Evolutionary conservation across 495 filamentous ascomycete species (phyloP).

Genomic region (Penicillium egyptiacum): DNA sequence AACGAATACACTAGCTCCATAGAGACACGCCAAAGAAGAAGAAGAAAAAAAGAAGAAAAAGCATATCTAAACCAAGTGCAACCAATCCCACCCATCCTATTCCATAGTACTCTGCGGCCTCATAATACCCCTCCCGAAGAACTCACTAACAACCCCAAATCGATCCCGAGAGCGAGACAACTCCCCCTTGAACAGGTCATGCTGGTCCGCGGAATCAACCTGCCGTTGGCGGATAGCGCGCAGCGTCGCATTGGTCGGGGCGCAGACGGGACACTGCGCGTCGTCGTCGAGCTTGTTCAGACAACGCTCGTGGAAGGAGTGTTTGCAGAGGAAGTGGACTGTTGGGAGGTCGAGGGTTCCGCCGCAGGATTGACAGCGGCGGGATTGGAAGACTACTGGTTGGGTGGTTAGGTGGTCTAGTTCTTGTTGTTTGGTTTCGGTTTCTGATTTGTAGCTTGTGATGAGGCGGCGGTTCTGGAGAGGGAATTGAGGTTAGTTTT

Average conservation of each 20-base stretch:
- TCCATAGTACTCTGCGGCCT: conserved; percentile 44
- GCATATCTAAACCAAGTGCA: conserved; percentile 9
- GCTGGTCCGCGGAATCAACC: conserved; percentile 81
- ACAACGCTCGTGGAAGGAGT: conserved; percentile 91
- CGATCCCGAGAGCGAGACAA: conserved; percentile 76
- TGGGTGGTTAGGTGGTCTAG: conserved; percentile 72
- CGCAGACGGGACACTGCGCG: conserved; percentile 82
- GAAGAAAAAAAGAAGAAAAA: neutral
- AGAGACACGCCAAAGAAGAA: conserved; percentile 1
- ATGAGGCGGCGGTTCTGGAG: conserved; percentile 76
- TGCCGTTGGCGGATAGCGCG: conserved; percentile 81
- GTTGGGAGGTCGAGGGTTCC: conserved; percentile 75
- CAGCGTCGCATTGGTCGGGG: conserved; percentile 79
- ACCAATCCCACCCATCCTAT: neutral
- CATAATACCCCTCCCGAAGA: conserved; percentile 95
- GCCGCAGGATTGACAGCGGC: conserved; percentile 78
- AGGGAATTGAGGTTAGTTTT: conserved; percentile 17
- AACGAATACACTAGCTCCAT: conserved; percentile 7
- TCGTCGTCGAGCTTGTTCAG: conserved; percentile 65
- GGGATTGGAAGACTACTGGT: conserved; percentile 85
- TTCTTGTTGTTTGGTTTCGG: conserved; percentile 73
- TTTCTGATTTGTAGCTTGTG: conserved; percentile 81
- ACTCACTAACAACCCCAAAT: conserved; percentile 87
- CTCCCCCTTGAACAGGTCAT: conserved; percentile 85
- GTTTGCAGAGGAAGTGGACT: conserved; percentile 95